These are phyloP conservation scores for Beauveria sp. DNA, from an alignment of 2,329 filamentous ascomycete genomes.

Conservation along the genomic window DNA sequence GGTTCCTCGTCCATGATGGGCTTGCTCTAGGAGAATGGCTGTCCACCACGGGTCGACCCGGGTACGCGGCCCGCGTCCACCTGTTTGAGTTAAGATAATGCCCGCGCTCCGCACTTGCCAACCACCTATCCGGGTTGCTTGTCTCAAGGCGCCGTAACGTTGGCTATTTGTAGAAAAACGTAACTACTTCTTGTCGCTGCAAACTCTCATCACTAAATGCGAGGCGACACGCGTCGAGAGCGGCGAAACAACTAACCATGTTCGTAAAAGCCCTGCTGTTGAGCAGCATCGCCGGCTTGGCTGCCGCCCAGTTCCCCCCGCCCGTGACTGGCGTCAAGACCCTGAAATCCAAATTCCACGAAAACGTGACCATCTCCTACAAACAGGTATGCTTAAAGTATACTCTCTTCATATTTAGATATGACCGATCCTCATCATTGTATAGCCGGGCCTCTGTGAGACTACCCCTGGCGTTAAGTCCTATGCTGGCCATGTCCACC, in stretches of 20 bases:
- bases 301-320: conserved; percentile 24
- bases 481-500: conserved; percentile 56
- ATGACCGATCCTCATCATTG: conserved; percentile 13
- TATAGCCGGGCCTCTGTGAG: conserved; percentile 49
- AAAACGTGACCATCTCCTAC: conserved; percentile 54
- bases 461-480: conserved; percentile 52
- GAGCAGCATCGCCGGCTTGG: conserved; percentile 16
- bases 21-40: conserved; percentile 49
- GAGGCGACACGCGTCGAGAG: not conserved
- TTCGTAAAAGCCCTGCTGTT: conserved; percentile 13
- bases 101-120: not conserved
- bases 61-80: not conserved
- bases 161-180: too few species aligned
- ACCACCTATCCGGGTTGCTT: not conserved
- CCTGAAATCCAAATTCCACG: conserved; percentile 50
- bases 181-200: not conserved
- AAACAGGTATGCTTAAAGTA: conserved; percentile 38
- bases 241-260: not conserved
- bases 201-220: not conserved
- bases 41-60: not conserved
- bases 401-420: conserved; percentile 29
- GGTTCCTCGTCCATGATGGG: conserved; percentile 55
- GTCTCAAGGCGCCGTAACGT: not conserved
- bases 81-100: not conserved
- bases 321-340: conserved; percentile 32